Conservation (phyloP, 106 monocot genomes). For the Posidonia australis region DNA sequence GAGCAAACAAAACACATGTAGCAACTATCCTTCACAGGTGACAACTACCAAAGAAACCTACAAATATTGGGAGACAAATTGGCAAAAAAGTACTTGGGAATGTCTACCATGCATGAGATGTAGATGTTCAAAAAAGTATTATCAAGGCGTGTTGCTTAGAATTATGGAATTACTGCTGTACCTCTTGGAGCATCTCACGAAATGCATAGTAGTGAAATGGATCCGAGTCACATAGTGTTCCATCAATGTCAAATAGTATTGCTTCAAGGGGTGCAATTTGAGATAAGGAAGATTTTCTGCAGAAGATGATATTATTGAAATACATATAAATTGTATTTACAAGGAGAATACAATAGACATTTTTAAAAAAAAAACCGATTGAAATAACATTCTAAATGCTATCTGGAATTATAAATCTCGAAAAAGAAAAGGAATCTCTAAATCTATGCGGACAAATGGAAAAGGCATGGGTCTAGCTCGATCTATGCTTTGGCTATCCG, state of each 20-base stretch:
- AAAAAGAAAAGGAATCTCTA: no score
- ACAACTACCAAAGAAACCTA: background rate
- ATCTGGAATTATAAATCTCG: no score
- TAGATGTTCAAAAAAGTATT: no score
- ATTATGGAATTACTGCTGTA: background rate
- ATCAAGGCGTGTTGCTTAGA: background rate
- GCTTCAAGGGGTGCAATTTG: slow-evolving; percentile 47
- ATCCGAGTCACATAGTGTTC: slow-evolving; percentile 67
- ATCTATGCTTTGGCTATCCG: no score
- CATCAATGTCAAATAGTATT: slow-evolving; percentile 63
- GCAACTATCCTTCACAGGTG: background rate
- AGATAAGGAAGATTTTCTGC: slow-evolving; percentile 27
- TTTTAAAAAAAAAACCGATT: no score
- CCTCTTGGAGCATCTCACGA: slow-evolving; percentile 62
- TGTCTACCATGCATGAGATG: no score
- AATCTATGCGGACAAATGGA: no score
- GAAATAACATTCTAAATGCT: no score
- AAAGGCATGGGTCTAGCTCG: no score
- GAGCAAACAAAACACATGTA: background rate
- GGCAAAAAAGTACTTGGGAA: no score
- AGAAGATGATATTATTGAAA: background rate
- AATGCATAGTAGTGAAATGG: slow-evolving; percentile 65
- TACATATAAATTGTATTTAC: background rate
- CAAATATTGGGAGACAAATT: no score
- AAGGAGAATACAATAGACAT: no score